These are phyloP conservation scores for Citrullus amarus DNA, from an alignment of 306 rosid species.

Conservation along the genomic window DNA sequence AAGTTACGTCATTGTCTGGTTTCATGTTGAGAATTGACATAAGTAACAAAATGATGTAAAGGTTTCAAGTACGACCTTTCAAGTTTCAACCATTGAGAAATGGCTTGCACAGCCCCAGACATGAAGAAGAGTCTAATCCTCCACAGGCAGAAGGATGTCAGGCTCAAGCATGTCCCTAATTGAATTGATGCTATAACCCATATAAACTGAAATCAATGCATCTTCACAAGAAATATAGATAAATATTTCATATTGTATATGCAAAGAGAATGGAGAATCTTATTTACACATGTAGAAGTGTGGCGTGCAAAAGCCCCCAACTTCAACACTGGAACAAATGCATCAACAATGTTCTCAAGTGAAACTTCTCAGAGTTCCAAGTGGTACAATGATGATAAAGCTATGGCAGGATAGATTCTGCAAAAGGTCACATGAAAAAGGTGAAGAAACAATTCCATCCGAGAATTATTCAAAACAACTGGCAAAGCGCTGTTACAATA, in stretches of 20 bases:
- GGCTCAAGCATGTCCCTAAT: slow-evolving; percentile 22
- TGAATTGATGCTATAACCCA: slow-evolving; percentile 32
- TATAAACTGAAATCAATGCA: slow-evolving; percentile 19
- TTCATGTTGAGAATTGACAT: neutral
- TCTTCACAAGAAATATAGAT: slow-evolving; percentile 26
- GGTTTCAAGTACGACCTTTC: slow-evolving; percentile 1
- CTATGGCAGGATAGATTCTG: slow-evolving; percentile 11
- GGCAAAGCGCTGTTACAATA: neutral
- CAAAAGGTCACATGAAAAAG: slow-evolving; percentile 12
- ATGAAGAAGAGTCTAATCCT: slow-evolving; percentile 2
- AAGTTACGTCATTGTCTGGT: neutral
- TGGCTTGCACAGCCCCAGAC: neutral
- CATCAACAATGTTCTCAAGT: slow-evolving; percentile 39
- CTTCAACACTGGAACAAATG: slow-evolving; percentile 66
- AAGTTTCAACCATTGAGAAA: slow-evolving; percentile 2
- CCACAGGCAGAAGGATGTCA: neutral
- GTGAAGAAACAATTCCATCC: slow-evolving; percentile 11
- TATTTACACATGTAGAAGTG: slow-evolving; percentile 45
- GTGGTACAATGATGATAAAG: slow-evolving; percentile 19
- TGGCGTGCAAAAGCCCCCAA: slow-evolving; percentile 44
- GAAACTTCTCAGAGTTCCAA: slow-evolving; percentile 31
- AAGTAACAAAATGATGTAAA: neutral
- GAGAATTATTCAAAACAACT: neutral
- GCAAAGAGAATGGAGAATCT: slow-evolving; percentile 34
- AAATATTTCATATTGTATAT: slow-evolving; percentile 25